Evolutionary conservation across 192 early-diverging fungal species (phyloP).

Genomic region (Allomyces arbusculus): DNA sequence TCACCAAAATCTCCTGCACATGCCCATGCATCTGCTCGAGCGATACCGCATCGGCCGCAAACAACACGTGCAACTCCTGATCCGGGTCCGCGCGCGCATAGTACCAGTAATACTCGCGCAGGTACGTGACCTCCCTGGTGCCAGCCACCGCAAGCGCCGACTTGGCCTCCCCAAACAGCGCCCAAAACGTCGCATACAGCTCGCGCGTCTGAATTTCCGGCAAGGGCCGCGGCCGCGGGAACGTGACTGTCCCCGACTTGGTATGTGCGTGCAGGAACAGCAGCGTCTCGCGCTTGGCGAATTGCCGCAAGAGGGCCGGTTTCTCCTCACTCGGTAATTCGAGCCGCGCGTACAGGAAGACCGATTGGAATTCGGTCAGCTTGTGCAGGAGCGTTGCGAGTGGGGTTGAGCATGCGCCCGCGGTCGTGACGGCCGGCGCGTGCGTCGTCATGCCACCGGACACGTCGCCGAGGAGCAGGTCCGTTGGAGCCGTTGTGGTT

Average conservation of each 20-base stretch:
- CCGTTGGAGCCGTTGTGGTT: too few species aligned
- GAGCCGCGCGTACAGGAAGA: background rate
- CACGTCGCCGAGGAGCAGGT: background rate
- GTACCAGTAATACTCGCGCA: conserved; percentile 6
- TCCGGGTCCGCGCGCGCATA: conserved; percentile 3
- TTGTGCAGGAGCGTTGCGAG: conserved; percentile 14
- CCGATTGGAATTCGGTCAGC: conserved; percentile 21
- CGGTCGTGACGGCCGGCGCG: background rate
- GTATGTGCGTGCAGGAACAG: conserved; percentile 41
- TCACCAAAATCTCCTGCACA: background rate
- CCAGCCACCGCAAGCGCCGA: conserved; percentile 6
- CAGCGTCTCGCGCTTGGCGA: conserved; percentile 39
- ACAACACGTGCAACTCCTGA: background rate
- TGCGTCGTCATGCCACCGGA: background rate
- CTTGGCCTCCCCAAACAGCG: conserved; percentile 28
- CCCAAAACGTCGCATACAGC: conserved; percentile 30
- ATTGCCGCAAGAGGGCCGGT: conserved; percentile 30
- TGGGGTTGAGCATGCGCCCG: conserved; percentile 5
- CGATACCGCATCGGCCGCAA: background rate
- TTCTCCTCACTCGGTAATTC: conserved; percentile 12
- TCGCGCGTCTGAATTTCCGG: conserved; percentile 39
- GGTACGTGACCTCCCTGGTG: conserved; percentile 1
- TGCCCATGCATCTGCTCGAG: background rate
- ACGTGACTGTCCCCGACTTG: conserved; percentile 32
- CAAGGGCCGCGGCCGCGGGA: conserved; percentile 32